Conservation (phyloP, 495 filamentous ascomycete genomes). For the Pyrenopolyporus hunteri region DNA sequence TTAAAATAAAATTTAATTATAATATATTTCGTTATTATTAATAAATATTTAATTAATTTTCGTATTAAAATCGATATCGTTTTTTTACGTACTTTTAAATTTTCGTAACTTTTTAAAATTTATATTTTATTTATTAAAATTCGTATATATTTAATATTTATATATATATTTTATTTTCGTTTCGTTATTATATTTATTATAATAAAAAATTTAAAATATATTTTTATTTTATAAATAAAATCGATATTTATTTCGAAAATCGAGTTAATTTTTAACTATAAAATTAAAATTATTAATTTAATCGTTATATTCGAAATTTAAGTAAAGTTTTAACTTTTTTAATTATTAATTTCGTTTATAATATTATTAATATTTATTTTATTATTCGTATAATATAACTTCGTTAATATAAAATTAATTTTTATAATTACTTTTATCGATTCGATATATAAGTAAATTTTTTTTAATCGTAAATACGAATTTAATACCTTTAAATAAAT, state of each 20-base stretch:
- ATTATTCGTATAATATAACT: neutral
- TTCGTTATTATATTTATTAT: neutral
- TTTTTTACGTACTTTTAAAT: neutral
- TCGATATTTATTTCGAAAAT: neutral
- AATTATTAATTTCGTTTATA: neutral
- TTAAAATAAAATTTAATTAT: slow-evolving; percentile 7
- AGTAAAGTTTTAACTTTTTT: neutral
- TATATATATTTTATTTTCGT: neutral
- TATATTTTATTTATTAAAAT: neutral
- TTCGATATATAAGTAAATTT: neutral
- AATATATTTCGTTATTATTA: neutral
- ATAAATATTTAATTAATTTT: neutral
- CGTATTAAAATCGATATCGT: neutral
- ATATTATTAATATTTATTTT: neutral
- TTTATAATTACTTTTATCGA: neutral
- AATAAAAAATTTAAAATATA: neutral
- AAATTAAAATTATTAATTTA: neutral
- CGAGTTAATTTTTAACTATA: neutral
- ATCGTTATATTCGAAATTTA: neutral
- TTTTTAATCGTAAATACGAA: neutral
- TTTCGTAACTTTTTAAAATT: neutral
- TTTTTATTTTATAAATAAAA: neutral
- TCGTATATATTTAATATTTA: neutral
- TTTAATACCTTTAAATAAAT: neutral
- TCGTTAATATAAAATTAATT: neutral